A percentile compares a stretch with the other conserved stretches of the same genome.
phyloP scores from a whole-genome alignment of 331 rosid genomes.

The Cydonia oblonga region DNA sequence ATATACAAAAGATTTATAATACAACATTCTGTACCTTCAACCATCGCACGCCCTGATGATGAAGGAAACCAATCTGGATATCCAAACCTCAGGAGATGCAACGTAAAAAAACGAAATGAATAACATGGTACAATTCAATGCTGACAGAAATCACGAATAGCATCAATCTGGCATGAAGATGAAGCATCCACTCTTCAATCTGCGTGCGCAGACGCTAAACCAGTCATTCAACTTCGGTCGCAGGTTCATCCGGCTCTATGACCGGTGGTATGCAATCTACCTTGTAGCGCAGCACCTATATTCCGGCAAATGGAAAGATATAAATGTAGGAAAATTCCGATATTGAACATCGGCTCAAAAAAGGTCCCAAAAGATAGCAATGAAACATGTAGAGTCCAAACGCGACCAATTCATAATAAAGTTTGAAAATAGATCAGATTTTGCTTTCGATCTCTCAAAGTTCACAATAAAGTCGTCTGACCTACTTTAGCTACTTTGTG shows the following conservation, averaged over 20 bases:
- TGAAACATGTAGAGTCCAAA: not conserved
- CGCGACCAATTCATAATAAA: not conserved
- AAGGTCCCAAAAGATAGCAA: not conserved
- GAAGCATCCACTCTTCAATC: not conserved
- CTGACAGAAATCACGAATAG: not conserved
- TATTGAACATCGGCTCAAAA: not conserved
- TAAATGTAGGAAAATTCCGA: not conserved
- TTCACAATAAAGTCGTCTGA: not conserved
- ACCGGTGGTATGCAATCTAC: conserved; percentile 95
- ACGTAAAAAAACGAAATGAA: not conserved
- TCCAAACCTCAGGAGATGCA: not conserved
- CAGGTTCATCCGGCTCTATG: conserved; percentile 32
- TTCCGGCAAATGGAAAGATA: not conserved
- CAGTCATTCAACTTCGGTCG: conserved; percentile 13
- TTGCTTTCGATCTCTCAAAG: not conserved
- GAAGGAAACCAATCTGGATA: too few relatives aligned
- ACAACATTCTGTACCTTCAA: conserved; percentile 7
- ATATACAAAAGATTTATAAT: not conserved
- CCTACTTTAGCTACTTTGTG: not conserved
- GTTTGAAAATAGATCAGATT: not conserved
- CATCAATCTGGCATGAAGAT: not conserved
- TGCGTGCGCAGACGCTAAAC: not conserved
- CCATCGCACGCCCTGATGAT: not conserved
- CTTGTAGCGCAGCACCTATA: conserved; percentile 64
- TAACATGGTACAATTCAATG: conserved; percentile 1